These are phyloP conservation scores for Venturia nashicola DNA, from an alignment of 2,329 filamentous ascomycete species.

Conservation along the genomic window DNA sequence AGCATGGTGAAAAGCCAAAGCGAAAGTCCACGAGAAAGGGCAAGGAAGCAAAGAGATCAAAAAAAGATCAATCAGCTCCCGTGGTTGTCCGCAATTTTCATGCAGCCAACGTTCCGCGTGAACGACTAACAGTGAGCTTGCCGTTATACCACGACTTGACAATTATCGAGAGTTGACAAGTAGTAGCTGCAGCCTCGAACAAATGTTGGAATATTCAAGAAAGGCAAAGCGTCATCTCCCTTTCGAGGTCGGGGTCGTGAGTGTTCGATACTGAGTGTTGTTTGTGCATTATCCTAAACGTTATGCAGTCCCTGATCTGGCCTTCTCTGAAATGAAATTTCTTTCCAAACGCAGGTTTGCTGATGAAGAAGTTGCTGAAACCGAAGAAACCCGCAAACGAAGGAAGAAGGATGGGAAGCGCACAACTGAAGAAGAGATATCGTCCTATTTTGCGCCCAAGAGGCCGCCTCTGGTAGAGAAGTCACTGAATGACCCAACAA, in stretches of 20 bases:
- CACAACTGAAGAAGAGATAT: conserved; percentile 29
- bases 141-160: background rate
- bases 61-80: conserved; percentile 22
- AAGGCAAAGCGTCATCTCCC: conserved; percentile 34
- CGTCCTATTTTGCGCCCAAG: conserved; percentile 30
- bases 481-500: conserved; percentile 15
- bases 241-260: conserved; percentile 31
- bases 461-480: conserved; percentile 18
- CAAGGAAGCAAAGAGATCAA: conserved; percentile 17
- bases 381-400: conserved; percentile 18
- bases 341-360: conserved; percentile 25
- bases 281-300: background rate
- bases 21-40: conserved; percentile 16
- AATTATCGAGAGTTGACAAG: conserved; percentile 6
- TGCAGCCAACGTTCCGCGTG: conserved; percentile 30
- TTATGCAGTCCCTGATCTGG: conserved; percentile 37
- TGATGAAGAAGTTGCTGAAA: conserved; percentile 16
- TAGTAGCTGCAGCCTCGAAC: conserved; percentile 30
- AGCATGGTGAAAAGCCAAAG: background rate
- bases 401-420: conserved; percentile 21
- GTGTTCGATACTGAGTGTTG: conserved; percentile 10
- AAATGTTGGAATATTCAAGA: conserved; percentile 34
- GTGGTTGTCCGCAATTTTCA: conserved; percentile 31
- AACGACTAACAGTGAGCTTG: conserved; percentile 33
- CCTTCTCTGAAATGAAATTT: conserved; percentile 40